phyloP scores from a whole-genome alignment of 176 grass and related monocot genomes.

The Puccinellia tenuiflora region DNA sequence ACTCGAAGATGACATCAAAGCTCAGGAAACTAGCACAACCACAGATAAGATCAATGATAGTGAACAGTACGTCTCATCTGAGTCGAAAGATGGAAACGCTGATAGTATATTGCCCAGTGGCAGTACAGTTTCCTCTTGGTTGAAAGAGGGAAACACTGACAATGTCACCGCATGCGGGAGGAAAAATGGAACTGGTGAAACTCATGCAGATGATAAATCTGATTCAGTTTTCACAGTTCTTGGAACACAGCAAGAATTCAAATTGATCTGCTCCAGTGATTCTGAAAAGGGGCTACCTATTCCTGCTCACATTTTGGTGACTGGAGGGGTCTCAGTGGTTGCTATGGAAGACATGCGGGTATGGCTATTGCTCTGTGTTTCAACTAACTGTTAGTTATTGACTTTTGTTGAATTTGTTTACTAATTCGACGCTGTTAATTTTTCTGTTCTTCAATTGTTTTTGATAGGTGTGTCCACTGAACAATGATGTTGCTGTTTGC shows the following conservation, averaged over 20 bases:
- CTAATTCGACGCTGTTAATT: neutral
- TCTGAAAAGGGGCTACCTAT: constrained; percentile 31
- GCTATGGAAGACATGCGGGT: constrained; percentile 18
- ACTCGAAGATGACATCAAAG: constrained; percentile 4
- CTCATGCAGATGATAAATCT: neutral
- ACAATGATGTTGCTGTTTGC: neutral
- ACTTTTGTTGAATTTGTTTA: constrained; percentile 14
- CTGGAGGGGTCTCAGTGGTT: constrained; percentile 1
- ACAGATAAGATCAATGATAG: neutral
- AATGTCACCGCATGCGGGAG: neutral
- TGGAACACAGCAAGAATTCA: constrained; percentile 17
- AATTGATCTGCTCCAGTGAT: constrained; percentile 27
- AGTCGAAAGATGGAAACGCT: neutral
- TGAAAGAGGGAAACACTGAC: neutral
- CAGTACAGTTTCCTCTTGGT: neutral
- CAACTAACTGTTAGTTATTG: neutral
- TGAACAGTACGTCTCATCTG: neutral
- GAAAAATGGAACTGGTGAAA: neutral
- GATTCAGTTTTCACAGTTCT: constrained; percentile 24
- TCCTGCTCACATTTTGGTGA: constrained; percentile 28
- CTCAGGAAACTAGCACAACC: neutral
- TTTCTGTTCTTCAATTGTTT: constrained; percentile 11
- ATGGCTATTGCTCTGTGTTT: neutral
- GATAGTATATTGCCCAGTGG: neutral
- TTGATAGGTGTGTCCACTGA: constrained; percentile 6